Conservation (phyloP, 148 eudicot species). For the Salicornia ramosissima region DNA sequence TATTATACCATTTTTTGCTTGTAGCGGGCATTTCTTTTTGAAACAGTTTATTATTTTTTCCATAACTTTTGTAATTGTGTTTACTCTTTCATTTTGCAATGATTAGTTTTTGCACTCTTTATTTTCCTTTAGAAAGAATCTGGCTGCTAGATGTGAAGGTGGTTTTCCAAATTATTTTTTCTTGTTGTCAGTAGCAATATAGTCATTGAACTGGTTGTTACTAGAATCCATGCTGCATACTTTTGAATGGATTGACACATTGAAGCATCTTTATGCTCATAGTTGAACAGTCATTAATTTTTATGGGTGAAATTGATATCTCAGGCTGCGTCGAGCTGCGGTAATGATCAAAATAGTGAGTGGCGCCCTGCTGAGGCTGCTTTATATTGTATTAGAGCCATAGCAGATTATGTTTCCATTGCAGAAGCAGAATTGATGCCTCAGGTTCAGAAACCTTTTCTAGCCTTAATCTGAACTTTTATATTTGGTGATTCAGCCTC, state of each 20-base stretch:
- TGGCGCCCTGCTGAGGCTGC: constrained; percentile 97
- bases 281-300: neutral
- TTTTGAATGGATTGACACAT: constrained; percentile 2
- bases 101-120: too few species aligned
- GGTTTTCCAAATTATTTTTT: neutral
- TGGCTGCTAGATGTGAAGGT: neutral
- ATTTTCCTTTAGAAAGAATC: neutral
- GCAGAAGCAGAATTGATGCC: constrained; percentile 89
- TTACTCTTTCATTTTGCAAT: too few species aligned
- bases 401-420: constrained; percentile 75
- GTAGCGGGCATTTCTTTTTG: too few species aligned
- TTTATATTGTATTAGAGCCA: constrained; percentile 84
- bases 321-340: constrained; percentile 62
- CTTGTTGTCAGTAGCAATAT: neutral
- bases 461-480: constrained; percentile 9
- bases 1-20: too few species aligned
- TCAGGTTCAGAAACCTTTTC: constrained; percentile 50
- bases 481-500: constrained; percentile 5
- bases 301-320: constrained; percentile 10
- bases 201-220: neutral
- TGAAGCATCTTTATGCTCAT: neutral
- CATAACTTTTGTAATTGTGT: too few species aligned
- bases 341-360: constrained; percentile 45
- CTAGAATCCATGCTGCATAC: neutral
- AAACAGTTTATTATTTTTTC: too few species aligned